Conservation (phyloP, 2,329 filamentous ascomycete genomes). For the Simplicillium sp. region DNA sequence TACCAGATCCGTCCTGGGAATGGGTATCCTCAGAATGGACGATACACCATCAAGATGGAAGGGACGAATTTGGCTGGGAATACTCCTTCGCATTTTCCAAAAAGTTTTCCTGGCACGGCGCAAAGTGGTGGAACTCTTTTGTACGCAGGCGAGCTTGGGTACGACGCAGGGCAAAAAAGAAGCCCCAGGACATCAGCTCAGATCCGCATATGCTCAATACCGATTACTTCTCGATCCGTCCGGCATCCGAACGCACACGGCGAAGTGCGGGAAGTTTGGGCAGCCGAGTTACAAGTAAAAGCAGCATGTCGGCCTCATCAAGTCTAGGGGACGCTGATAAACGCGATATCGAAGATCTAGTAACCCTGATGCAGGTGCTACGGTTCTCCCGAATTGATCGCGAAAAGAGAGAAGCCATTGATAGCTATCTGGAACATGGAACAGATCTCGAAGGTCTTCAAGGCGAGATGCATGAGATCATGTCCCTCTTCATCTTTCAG, state of each 20-base stretch:
- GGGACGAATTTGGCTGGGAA: slow-evolving; percentile 87
- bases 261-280: slow-evolving; percentile 21
- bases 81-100: slow-evolving; percentile 83
- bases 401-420: slow-evolving; percentile 79
- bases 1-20: slow-evolving; percentile 91
- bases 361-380: slow-evolving; percentile 59
- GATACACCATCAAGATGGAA: slow-evolving; percentile 60
- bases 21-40: slow-evolving; percentile 68
- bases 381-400: slow-evolving; percentile 70
- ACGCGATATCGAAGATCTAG: slow-evolving; percentile 50
- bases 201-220: slow-evolving; percentile 60
- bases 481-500: slow-evolving; percentile 84
- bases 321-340: slow-evolving; percentile 46
- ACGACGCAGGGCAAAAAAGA: slow-evolving; percentile 62
- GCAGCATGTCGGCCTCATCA: slow-evolving; percentile 25
- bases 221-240: slow-evolving; percentile 72
- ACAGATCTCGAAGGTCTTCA: slow-evolving; percentile 69
- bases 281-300: slow-evolving; percentile 22
- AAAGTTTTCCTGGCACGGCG: slow-evolving; percentile 75
- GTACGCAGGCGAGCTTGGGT: slow-evolving; percentile 88
- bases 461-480: slow-evolving; percentile 72
- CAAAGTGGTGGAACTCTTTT: slow-evolving; percentile 89
- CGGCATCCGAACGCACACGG: slow-evolving; percentile 31
- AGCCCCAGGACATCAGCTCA: slow-evolving; percentile 27
- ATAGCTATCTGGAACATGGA: slow-evolving; percentile 71